phyloP scores from a whole-genome alignment of 257 asterid species.

The Paraleonurus japonicus region DNA sequence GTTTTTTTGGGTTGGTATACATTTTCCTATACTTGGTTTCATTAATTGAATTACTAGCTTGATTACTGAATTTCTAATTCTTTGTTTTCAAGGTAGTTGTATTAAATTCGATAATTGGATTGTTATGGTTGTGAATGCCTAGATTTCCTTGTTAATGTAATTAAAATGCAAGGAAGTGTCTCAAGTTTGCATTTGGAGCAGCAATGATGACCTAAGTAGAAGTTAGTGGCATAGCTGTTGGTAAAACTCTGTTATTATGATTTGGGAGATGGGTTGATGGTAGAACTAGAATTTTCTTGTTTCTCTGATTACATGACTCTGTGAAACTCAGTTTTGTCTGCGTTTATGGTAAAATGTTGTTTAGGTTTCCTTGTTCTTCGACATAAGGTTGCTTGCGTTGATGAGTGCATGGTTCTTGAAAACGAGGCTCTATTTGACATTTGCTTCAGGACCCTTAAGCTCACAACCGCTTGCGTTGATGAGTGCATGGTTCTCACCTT shows the following conservation, averaged over 20 bases:
- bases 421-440: too few relatives aligned
- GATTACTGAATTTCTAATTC: neutral
- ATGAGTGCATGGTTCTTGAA: too few relatives aligned
- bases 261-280: neutral
- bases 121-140: slow-evolving; percentile 5
- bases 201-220: neutral
- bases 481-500: too few relatives aligned
- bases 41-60: neutral
- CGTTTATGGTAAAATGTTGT: neutral
- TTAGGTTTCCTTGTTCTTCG: neutral
- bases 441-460: too few relatives aligned
- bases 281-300: neutral
- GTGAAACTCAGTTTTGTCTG: neutral
- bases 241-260: slow-evolving; percentile 13
- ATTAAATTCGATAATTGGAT: neutral
- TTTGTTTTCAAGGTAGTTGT: neutral
- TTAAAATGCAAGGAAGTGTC: too few relatives aligned
- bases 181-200: slow-evolving; percentile 14
- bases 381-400: too few relatives aligned
- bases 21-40: neutral
- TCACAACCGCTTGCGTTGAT: too few relatives aligned
- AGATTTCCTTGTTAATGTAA: neutral
- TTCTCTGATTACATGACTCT: neutral
- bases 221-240: neutral
- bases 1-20: neutral